Evolutionary conservation across 345 rosid species (phyloP).

Genomic region (Anastatica hierochuntica): DNA sequence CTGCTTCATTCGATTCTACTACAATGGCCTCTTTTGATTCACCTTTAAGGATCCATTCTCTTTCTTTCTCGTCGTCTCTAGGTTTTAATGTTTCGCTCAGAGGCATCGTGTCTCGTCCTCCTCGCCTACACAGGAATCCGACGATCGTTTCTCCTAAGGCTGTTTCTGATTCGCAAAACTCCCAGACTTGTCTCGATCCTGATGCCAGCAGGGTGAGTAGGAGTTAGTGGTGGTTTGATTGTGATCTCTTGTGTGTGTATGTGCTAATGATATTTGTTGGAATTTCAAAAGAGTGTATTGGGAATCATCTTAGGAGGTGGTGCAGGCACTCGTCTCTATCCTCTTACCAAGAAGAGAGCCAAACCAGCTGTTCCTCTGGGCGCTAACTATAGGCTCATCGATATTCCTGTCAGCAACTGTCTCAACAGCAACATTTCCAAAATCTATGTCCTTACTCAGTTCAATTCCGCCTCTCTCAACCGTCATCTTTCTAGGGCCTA

Average conservation of each 20-base stretch:
- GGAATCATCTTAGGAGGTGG: conserved; percentile 97
- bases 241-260: no score
- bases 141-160: conserved; percentile 63
- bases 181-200: conserved; percentile 96
- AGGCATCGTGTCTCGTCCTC: conserved; percentile 1
- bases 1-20: no score
- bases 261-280: not conserved
- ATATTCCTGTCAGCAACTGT: conserved; percentile 94
- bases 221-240: no score
- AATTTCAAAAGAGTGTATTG: conserved; percentile 70
- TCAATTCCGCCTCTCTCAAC: conserved; percentile 88
- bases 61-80: conserved; percentile 48
- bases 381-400: conserved; percentile 88
- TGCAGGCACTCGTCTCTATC: conserved; percentile 89
- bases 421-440: conserved; percentile 80
- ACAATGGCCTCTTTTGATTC: no score
- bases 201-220: conserved; percentile 92
- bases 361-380: conserved; percentile 95
- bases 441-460: conserved; percentile 91
- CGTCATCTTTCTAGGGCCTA: conserved; percentile 90
- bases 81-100: conserved; percentile 35
- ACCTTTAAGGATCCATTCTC: conserved; percentile 21
- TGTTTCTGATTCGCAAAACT: conserved; percentile 76
- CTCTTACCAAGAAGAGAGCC: conserved; percentile 92
- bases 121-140: conserved; percentile 25